phyloP scores from a whole-genome alignment of 1,284 basidiomycete species.

The Exsudoporus floridanus region DNA sequence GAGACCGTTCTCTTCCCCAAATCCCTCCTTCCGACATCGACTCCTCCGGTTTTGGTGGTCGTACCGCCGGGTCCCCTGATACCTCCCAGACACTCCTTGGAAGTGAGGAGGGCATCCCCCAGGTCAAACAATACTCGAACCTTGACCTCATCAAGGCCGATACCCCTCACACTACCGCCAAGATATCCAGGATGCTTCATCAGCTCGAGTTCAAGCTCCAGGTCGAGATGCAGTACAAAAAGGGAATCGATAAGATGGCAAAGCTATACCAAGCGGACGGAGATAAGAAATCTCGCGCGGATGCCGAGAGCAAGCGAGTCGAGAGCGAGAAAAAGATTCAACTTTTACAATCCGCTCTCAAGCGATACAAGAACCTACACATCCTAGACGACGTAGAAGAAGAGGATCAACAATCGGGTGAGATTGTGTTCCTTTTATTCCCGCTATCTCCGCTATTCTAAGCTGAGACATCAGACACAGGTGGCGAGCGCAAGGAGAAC shows the following conservation, averaged over 20 bases:
- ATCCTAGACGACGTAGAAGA: slow-evolving; percentile 88
- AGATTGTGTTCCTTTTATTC: slow-evolving; percentile 18
- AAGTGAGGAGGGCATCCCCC: slow-evolving; percentile 45
- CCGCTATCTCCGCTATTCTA: slow-evolving; percentile 1
- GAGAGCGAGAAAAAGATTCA: slow-evolving; percentile 98
- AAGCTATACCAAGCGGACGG: slow-evolving; percentile 93
- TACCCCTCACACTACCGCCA: slow-evolving; percentile 93
- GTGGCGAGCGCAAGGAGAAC: slow-evolving; percentile 89
- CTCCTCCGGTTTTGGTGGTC: slow-evolving; percentile 32
- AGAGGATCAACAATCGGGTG: slow-evolving; percentile 61
- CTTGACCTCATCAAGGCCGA: slow-evolving; percentile 97
- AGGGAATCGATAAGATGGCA: slow-evolving; percentile 99
- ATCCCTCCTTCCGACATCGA: slow-evolving; percentile 54
- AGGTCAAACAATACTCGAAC: slow-evolving; percentile 69
- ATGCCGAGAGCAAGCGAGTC: slow-evolving; percentile 91
- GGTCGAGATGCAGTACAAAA: slow-evolving; percentile 97
- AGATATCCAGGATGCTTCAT: slow-evolving; percentile 97
- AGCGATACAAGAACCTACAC: slow-evolving; percentile 94
- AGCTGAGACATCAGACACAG: slow-evolving; percentile 54
- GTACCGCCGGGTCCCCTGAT: slow-evolving; percentile 32
- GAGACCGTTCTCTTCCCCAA: slow-evolving; percentile 41
- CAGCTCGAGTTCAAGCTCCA: slow-evolving; percentile 99
- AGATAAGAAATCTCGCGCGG: slow-evolving; percentile 88
- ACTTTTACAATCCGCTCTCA: slow-evolving; percentile 87
- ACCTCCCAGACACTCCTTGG: slow-evolving; percentile 31